Conservation (phyloP, 306 rosid genomes). For the Gillenia trifoliata region DNA sequence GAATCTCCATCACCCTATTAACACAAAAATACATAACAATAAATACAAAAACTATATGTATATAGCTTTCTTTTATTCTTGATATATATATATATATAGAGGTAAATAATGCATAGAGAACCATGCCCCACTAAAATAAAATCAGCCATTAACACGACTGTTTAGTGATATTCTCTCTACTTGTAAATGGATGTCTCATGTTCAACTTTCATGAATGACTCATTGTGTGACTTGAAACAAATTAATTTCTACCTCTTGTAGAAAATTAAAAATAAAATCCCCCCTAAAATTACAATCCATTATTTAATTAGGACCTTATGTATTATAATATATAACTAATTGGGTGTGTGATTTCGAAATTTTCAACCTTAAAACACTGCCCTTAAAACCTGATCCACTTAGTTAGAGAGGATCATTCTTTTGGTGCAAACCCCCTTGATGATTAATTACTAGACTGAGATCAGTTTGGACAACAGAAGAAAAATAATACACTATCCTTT, state of each 20-base stretch:
- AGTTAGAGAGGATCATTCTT: neutral
- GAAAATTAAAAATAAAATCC: too few species aligned
- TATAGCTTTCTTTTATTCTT: neutral
- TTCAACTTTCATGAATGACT: too few species aligned
- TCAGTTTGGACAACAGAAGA: neutral
- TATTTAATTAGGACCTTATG: neutral
- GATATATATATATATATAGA: neutral
- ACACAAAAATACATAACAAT: constrained; percentile 6
- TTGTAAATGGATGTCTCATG: too few species aligned
- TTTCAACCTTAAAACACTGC: neutral
- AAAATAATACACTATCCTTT: neutral
- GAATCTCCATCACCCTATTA: constrained; percentile 11
- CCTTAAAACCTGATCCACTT: constrained; percentile 7
- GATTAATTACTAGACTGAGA: neutral
- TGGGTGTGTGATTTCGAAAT: constrained; percentile 2
- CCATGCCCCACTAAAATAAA: constrained; percentile 9
- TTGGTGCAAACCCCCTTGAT: neutral
- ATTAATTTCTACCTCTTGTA: neutral
- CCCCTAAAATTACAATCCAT: constrained; percentile 9
- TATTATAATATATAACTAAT: neutral
- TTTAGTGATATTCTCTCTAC: too few species aligned
- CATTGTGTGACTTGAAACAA: neutral
- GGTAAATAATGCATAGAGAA: neutral
- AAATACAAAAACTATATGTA: constrained; percentile 14
- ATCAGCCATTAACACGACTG: too few species aligned